Evolutionary conservation across 495 filamentous ascomycete genomes (phyloP), one percentile per base, ranked within the genome.

Genomic region (Neurospora hispaniola): DNA sequence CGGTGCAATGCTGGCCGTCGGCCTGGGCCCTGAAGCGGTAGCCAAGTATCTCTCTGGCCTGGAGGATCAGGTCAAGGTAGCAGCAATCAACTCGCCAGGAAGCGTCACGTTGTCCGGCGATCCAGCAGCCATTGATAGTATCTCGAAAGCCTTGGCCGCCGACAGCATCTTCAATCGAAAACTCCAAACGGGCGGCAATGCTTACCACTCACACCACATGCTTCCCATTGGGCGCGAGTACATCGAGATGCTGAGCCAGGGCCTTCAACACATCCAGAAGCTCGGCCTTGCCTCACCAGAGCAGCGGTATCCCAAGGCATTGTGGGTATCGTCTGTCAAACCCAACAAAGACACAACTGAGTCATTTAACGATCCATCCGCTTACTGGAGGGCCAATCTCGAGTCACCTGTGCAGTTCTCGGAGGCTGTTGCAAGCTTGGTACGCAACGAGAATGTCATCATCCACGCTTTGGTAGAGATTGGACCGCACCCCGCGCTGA

Each of bases 131-230:
- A 72, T 89, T 9, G 79, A 80, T 5, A 66, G 73, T 0, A 70
- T 83, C 20, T 73, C 78, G 48, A 70, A 35, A 0, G 72, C 66
- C 1, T 75, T 88, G 5, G 75, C 82, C n/a, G 46, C 70, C 4
- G 72, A 78, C 8, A 71, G 69, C 3, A 42, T 83, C 31, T 87
- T 87, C 70, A 77, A 78, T 4, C 80, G 85, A 8, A 5, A 77
- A 39, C 70, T 88, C 4, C 78, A 79, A 48, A 82, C 85, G 2
- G 77, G 80, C 20, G 79, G 78, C 2, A 75, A 76, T 18, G 87
- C 88, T 1, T 89, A 89, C 71, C 88, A 88, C 73, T 85, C 85
- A 0, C 81, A 81, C n/a, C 85, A 84, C 71, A 88, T 89, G 86
- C 39, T 43, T 0, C 68, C 71, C 0, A 74, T 84, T 43, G 78